Evolutionary conservation across 192 early-diverging fungal genomes (phyloP).

Genomic region (Umbelopsis sp.): DNA sequence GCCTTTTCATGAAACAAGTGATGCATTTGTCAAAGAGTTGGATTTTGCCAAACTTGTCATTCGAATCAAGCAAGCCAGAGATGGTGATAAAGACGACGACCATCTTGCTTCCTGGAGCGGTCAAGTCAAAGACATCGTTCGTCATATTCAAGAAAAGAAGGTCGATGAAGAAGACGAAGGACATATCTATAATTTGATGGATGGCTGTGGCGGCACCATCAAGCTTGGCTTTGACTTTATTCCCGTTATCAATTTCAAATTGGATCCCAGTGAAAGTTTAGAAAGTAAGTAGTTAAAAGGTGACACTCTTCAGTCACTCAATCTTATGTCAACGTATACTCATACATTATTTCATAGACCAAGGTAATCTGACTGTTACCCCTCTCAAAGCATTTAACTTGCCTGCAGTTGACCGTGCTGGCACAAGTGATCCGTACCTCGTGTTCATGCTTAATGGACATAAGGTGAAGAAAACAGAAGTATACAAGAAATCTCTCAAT

Average conservation of each 20-base stretch:
- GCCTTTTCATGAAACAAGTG: conserved; percentile 41
- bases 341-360: conserved; percentile 35
- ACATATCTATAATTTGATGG: conserved; percentile 16
- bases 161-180: conserved; percentile 9
- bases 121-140: conserved; percentile 25
- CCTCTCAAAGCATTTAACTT: conserved; percentile 59
- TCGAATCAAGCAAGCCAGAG: conserved; percentile 36
- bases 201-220: conserved; percentile 23
- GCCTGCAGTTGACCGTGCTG: conserved; percentile 70
- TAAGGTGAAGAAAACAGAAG: conserved; percentile 69
- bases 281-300: conserved; percentile 40
- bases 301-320: background rate
- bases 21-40: conserved; percentile 59
- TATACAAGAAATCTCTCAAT: conserved; percentile 72
- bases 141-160: background rate
- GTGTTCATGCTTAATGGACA: conserved; percentile 65
- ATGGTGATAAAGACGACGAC: conserved; percentile 41
- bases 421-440: conserved; percentile 74
- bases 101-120: conserved; percentile 11
- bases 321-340: background rate
- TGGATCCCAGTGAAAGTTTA: conserved; percentile 51
- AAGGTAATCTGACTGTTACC: conserved; percentile 66
- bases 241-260: conserved; percentile 46
- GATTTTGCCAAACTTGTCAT: conserved; percentile 56
- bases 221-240: conserved; percentile 46